Percentiles rank a stretch among this genome's conserved stretches.
Conservation (phyloP, 495 filamentous ascomycete species). For the Pyronema omphalodes region DNA sequence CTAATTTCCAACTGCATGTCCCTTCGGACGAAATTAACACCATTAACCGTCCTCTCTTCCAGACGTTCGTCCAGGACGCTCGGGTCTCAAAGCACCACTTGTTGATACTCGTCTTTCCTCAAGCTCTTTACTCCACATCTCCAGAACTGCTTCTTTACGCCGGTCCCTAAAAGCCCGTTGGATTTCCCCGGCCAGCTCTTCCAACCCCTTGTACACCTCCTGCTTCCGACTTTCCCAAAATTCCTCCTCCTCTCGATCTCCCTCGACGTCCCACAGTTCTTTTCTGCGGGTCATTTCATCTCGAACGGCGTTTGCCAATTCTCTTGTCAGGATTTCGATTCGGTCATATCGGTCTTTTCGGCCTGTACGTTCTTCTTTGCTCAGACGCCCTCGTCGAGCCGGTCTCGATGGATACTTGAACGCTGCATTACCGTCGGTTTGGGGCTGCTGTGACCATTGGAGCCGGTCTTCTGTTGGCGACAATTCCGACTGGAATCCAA, state of each 20-base stretch:
- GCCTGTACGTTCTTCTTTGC: slow-evolving; percentile 15
- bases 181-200: slow-evolving; percentile 15
- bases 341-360: slow-evolving; percentile 26
- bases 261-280: slow-evolving; percentile 20
- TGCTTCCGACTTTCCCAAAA: slow-evolving; percentile 26
- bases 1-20: background rate
- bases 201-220: slow-evolving; percentile 19
- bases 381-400: slow-evolving; percentile 2
- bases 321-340: slow-evolving; percentile 53
- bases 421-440: background rate
- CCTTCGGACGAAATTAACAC: background rate
- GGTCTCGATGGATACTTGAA: slow-evolving; percentile 25
- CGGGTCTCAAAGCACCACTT: background rate
- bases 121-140: slow-evolving; percentile 18
- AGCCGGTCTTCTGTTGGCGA: background rate
- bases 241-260: slow-evolving; percentile 20
- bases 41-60: slow-evolving; percentile 1
- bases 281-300: slow-evolving; percentile 27
- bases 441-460: background rate
- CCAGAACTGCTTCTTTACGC: slow-evolving; percentile 20
- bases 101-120: slow-evolving; percentile 10
- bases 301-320: slow-evolving; percentile 41
- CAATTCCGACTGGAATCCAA: background rate
- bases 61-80: background rate
- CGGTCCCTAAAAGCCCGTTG: slow-evolving; percentile 18